phyloP scores from a whole-genome alignment of 2,329 filamentous ascomycete species.

The Aspergillus puulaauensis region DNA sequence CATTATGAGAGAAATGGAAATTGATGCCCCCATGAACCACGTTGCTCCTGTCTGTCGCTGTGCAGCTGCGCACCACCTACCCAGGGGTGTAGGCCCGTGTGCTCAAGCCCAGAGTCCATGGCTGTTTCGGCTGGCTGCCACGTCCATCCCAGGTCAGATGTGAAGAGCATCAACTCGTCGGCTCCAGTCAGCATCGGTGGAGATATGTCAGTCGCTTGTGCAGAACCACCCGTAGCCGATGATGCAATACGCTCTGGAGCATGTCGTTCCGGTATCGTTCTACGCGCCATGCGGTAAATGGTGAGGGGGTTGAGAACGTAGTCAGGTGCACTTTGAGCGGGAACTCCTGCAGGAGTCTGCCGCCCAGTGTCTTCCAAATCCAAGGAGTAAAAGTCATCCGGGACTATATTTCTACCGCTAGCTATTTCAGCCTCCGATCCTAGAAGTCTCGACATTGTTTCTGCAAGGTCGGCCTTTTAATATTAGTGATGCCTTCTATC shows the following conservation, averaged over 20 bases:
- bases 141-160: conserved; percentile 8
- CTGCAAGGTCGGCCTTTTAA: not conserved
- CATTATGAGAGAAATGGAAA: conserved; percentile 5
- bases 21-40: conserved; percentile 2
- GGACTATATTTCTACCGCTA: conserved; percentile 4
- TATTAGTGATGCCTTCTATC: not conserved
- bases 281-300: conserved; percentile 8
- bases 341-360: conserved; percentile 5
- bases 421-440: conserved; percentile 6
- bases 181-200: not conserved
- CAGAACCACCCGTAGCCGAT: not conserved
- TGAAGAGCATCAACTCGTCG: conserved; percentile 8
- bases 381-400: conserved; percentile 3
- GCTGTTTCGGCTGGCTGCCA: conserved; percentile 11
- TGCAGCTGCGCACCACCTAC: not conserved
- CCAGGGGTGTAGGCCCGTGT: conserved; percentile 7
- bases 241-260: conserved; percentile 7
- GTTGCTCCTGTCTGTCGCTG: not conserved
- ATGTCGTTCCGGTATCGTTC: conserved; percentile 9
- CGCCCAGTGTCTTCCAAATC: conserved; percentile 1
- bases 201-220: not conserved
- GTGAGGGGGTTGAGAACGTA: conserved; percentile 9
- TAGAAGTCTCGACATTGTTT: conserved; percentile 6
- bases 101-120: not conserved
- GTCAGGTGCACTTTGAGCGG: conserved; percentile 9